Base-by-base conservation (phyloP, 2,329 filamentous ascomycete genomes). In the Claviceps sorghi region DNA sequence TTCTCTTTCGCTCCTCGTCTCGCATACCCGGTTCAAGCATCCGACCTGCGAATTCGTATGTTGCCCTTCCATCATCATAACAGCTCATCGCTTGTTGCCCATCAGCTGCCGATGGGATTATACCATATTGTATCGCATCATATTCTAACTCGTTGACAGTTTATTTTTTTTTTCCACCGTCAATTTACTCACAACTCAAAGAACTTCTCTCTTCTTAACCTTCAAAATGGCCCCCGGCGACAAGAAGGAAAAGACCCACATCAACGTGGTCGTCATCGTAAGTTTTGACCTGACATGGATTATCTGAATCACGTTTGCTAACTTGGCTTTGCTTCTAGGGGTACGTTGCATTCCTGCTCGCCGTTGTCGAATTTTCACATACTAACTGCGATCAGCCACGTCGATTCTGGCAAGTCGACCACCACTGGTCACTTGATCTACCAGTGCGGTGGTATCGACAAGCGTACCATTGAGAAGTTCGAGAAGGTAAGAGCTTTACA, bases 391-490 rank as follows among this genome's bases (percentile, higher is more conserved):
- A 40, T 61, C 59, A 70, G 90, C 82, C 91, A 95, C 84, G 90
- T 95, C 88, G 89, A 95, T 79, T 95, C 89, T 75, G 91, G 90
- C 79, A 96, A 96, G 85, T 95, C 90, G 66, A 96, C 90, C 74
- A 96, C 90, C 75, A 86, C 75, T 67, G 82, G 84, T 75, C 84
- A 91, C 81, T 84, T 98, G 84, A 97, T 98, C 87, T 97, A 97
- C 89, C 91, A 98, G 86, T 97, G 93, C 82, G 93, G 93, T 86
- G 93, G 93, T 88, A 98, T 97, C 72, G 93, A 98, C 88, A 89
- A 91, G 83, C 91, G 93, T 89, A 97, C 91, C 76, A 98, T 98
- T 74, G 93, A 98, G 86, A 98, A 98, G 87, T 98, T 98, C 84
- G 93, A 98, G 90, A 98, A 98, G 88, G 89, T 94, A 76, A 72